Evolutionary conservation across 305 asterid species (phyloP), one percentile per base, ranked within the genome.

Genomic region (Euphrasia arctica): DNA sequence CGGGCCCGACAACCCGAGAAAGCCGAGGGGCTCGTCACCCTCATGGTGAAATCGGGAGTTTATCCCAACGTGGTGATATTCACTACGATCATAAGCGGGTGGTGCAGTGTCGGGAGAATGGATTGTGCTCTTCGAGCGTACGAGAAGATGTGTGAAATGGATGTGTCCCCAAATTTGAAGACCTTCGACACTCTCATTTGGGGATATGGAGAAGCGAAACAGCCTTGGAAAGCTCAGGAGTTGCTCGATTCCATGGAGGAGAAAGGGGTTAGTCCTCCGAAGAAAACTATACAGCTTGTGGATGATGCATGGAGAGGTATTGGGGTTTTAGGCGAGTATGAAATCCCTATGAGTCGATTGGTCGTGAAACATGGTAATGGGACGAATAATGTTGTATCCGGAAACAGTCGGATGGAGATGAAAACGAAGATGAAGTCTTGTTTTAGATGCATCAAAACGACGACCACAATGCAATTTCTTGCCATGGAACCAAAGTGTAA

Each of bases 141-240:
- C 15, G 73, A 82, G 62, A 79, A 66, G 70, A 87, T 92, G 97
- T 73, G 80, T 41, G 72, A 79, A 66, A 74, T 79, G 84, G 95
- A 81, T 4, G 73, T 87, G 5, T 36, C 85, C 34, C 98, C 97
- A 0, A 92, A 87, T 74, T 51, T 87, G 71, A 87, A 82, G 74
- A 89, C 97, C 12, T 87, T 78, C 49, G 96, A 92, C 55, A 92
- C 98, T 6, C 83, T 92, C 18, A 87, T 92, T 32, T 89, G 98
- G 98, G 98, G 96, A 65, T 92, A 76, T 60, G 96, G 96, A 48
- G 97, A 92, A 78, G 94, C 93, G 12, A 89, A 85, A 58, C 95
- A 80, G 69, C 97, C 98, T 1, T 79, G 94, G 97, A 87, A 80
- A 73, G 94, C 94, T 0, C 89, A 92, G 47, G 95, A 89, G 75